Conservation (phyloP, 495 filamentous ascomycete genomes). For the Cetradonia linearis region DNA sequence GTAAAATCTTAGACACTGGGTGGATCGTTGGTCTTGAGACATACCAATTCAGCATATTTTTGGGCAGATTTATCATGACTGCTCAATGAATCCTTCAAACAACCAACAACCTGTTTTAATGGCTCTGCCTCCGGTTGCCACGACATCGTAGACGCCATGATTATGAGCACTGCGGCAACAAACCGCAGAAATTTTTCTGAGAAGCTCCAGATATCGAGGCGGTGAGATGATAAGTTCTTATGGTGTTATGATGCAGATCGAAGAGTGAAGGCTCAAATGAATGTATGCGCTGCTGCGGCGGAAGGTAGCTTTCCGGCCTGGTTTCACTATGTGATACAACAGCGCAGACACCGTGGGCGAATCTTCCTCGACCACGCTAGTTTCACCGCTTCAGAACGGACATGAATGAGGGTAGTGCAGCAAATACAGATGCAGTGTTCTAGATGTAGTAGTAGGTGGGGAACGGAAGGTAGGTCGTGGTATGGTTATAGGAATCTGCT, state of each 20-base stretch:
- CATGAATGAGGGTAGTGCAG: not conserved
- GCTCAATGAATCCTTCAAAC: conserved; percentile 84
- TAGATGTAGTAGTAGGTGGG: not conserved
- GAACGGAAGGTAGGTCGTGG: not conserved
- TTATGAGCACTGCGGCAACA: not conserved
- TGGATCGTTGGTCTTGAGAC: conserved; percentile 22
- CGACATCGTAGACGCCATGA: conserved; percentile 45
- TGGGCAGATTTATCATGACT: conserved; percentile 64
- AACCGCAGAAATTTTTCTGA: not conserved
- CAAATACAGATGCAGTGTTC: not conserved
- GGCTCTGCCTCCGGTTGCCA: conserved; percentile 89
- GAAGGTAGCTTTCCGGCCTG: not conserved
- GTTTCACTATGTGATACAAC: not conserved
- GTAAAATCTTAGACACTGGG: not conserved
- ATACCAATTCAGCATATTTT: conserved; percentile 66
- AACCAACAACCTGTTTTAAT: conserved; percentile 78
- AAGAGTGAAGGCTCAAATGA: not conserved
- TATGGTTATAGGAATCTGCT: not conserved
- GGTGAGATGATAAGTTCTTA: not conserved
- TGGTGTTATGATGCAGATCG: not conserved
- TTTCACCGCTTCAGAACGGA: not conserved
- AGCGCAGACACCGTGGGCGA: not conserved
- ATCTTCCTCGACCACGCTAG: not conserved
- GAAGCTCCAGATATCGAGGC: not conserved
- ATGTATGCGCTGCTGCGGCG: not conserved